A percentile compares a stretch with the other conserved stretches of the same genome.
phyloP scores from a whole-genome alignment of 139 green algal species.

The Spirogloea muscicola region DNA sequence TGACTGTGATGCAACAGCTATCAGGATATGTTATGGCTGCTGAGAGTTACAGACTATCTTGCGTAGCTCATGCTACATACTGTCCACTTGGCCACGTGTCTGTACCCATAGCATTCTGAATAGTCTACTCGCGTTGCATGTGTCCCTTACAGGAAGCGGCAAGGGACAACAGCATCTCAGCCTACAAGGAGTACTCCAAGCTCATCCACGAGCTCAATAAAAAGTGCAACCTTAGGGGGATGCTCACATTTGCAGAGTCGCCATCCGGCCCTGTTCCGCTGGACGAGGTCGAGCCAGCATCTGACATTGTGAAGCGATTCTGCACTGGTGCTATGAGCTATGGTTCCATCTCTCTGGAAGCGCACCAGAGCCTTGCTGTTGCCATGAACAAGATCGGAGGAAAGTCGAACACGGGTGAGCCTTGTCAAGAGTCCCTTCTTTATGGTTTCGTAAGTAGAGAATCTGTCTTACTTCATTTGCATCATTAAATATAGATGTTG shows the following conservation, averaged over 20 bases:
- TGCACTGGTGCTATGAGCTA: constrained; percentile 73
- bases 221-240: constrained; percentile 77
- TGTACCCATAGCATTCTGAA: too few relatives aligned
- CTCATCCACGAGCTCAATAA: constrained; percentile 74
- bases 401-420: constrained; percentile 66
- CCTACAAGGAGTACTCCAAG: constrained; percentile 60
- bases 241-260: constrained; percentile 76
- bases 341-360: constrained; percentile 80
- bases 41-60: too few relatives aligned
- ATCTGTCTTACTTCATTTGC: too few relatives aligned
- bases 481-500: too few relatives aligned
- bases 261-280: constrained; percentile 22
- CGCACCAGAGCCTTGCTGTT: constrained; percentile 75
- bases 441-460: too few relatives aligned
- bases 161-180: constrained; percentile 45
- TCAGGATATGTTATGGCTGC: too few relatives aligned
- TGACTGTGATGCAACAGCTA: too few relatives aligned
- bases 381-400: constrained; percentile 90
- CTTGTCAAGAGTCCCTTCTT: too few relatives aligned
- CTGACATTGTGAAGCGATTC: constrained; percentile 83
- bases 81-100: too few relatives aligned
- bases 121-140: too few relatives aligned
- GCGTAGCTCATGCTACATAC: too few relatives aligned
- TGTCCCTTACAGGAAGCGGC: constrained; percentile 69
- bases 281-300: constrained; percentile 74